Base-by-base conservation (phyloP, 129 eudicot species). In the Lonicera japonica region DNA sequence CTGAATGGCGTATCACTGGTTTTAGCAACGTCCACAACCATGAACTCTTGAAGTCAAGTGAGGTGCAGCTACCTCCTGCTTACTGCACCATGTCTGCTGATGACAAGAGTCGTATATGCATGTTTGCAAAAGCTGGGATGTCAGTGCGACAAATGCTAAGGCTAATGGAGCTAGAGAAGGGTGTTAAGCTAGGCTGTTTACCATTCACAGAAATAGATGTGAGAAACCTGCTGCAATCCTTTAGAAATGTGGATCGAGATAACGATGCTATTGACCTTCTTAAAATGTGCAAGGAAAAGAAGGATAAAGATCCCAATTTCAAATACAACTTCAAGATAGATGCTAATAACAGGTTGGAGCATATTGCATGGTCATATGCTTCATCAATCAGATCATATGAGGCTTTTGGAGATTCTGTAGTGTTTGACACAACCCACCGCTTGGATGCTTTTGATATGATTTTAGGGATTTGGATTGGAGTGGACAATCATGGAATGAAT, bases 81-180 rank as follows among this genome's bases (percentile, higher is more conserved):
- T 77, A 78, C 64, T 80, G 88, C 66, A 71, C 86, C 34, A 80
- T 89, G 73, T 75, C 95, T 21, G 63, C 80, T 46, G 97, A 85
- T 78, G 95, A 89, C 72, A 86, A 89, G 69, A 89, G 86, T 58
- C 97, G 88, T 64, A 89, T 89, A 41, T 89, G 95, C 64, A 80
- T 89, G 95, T 89, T 75, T 75, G 88, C 95, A 34, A 86, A 86
- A 76, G 90, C 95, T 25, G 97, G 97, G 68, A 89, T 89, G 90
- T 89, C 97, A 8, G 95, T 85, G 36, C 61, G 95, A 23, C 97
- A 89, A 48, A 89, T 89, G 95, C 58, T 89, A 25, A 83, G 97
- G 79, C 69, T 89, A 59, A 75, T 86, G 88, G 97, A 89, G 72
- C 61, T 89, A 22, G 97, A 89, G 79, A 89, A 86, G 68, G 90